phyloP scores from a whole-genome alignment of 495 filamentous ascomycete species.

The Penicillium coprophilum region DNA sequence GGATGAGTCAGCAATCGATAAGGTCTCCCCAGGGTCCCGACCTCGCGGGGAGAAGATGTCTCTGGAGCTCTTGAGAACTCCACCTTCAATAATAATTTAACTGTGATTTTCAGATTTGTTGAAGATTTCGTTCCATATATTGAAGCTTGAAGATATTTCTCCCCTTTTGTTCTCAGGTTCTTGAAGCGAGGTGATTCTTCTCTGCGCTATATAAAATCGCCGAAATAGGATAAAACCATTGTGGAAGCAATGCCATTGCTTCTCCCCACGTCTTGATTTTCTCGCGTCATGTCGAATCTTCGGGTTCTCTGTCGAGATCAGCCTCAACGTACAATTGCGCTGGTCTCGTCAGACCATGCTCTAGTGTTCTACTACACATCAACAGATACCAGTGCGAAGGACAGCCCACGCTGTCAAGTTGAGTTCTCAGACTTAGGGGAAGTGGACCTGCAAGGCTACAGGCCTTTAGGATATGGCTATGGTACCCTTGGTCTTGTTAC shows the following conservation, averaged over 20 bases:
- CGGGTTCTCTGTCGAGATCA: conserved; percentile 57
- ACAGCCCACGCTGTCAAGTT: conserved; percentile 72
- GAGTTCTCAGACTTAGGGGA: conserved; percentile 71
- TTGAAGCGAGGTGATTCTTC: not conserved
- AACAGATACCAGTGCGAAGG: conserved; percentile 51
- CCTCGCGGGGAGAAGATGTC: not conserved
- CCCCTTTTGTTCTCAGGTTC: not conserved
- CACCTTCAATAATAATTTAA: not conserved
- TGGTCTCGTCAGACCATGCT: conserved; percentile 73
- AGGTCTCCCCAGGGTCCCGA: conserved; percentile 8
- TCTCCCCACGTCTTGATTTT: not conserved
- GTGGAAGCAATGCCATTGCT: conserved; percentile 10
- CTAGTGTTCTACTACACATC: conserved; percentile 78
- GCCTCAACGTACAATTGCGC: conserved; percentile 80
- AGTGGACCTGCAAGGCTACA: conserved; percentile 69
- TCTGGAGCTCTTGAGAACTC: not conserved
- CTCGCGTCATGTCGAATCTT: conserved; percentile 40
- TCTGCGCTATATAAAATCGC: conserved; percentile 2
- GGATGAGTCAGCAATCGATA: conserved; percentile 22
- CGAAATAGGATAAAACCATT: conserved; percentile 1
- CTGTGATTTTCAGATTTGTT: not conserved
- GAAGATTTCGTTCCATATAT: not conserved
- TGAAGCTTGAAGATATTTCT: not conserved
- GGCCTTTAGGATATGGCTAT: conserved; percentile 71
- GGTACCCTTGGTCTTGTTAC: conserved; percentile 91